Evolutionary conservation across 768 basidiomycete species (phyloP), one percentile per base, ranked within the genome.

Genomic region (Kwoniella europaea): DNA sequence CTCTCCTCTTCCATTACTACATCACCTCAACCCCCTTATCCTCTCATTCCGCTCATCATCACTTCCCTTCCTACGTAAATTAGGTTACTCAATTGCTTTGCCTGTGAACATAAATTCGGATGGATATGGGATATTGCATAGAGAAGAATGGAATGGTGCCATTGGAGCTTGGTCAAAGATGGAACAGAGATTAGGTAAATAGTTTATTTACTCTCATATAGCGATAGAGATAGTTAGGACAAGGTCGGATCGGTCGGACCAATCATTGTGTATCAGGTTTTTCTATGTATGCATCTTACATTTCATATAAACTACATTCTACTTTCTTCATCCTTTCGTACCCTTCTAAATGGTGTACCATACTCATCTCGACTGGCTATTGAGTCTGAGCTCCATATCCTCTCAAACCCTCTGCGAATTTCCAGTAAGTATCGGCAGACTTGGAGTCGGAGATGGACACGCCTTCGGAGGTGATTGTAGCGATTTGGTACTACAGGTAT

Each of bases 341-440:
- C n/a, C n/a, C n/a, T n/a, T n/a, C 9, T 20, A n/a, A 4, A 35
- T 35, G 35, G 35, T 27, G 42, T 10, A 24, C 13, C 13, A 44
- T n/a, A 1, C 10, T 22, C 63, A 16, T 63, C 56, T 9, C 35
- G 7, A 54, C 29, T 9, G 46, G 29, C 86, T 85, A 95, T 87
- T 93, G 91, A n/a, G 89, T 91, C 86, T 96, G 93, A 41, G 92
- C 87, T 29, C 94, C 94, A 81, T 96, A 97, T n/a, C 82, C 81
- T 64, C 83, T 67, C 76, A 98, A 90, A 22, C 89, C 90, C 83
- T 98, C 96, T 16, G 94, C 96, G 79, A 98, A 98, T 43, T 86
- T 85, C 97, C 97, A 99, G 24, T 88, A 85, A 1, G 96, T 97
- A 72, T 90, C 88, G 4, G 92, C 84, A 54, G 87, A 86, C 72